Evolutionary conservation across 805 yeast species (phyloP).

Genomic region (Yamadazyma sp.): DNA sequence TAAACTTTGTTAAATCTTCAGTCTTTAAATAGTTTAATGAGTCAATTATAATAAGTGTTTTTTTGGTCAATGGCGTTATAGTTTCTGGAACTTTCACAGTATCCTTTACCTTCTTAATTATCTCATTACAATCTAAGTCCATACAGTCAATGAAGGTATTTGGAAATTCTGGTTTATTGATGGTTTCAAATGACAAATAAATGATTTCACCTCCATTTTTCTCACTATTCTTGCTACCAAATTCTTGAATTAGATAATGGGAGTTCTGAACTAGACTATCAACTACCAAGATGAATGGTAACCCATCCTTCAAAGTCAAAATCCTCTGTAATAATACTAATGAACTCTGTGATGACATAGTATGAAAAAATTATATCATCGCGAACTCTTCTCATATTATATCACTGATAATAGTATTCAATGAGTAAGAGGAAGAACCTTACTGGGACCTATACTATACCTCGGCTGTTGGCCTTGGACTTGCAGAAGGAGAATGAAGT

Average conservation of each 20-base stretch:
- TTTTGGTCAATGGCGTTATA: constrained; percentile 5
- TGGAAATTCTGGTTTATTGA: constrained; percentile 48
- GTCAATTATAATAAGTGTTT: constrained; percentile 43
- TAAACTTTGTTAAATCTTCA: constrained; percentile 45
- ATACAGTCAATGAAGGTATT: constrained; percentile 47
- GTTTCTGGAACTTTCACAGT: not conserved
- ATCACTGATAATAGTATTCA: not conserved
- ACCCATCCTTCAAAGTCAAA: constrained; percentile 63
- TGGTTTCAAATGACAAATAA: constrained; percentile 69
- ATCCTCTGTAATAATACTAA: constrained; percentile 62
- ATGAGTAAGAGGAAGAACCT: constrained; percentile 15
- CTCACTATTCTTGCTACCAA: constrained; percentile 37
- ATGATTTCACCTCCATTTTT: constrained; percentile 33
- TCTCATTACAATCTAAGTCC: constrained; percentile 2
- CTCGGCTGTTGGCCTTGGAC: constrained; percentile 24
- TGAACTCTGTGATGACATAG: constrained; percentile 33
- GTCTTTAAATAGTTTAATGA: constrained; percentile 59
- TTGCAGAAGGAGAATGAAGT: constrained; percentile 21
- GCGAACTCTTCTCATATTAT: too few species aligned
- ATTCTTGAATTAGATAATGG: constrained; percentile 52
- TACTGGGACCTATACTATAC: constrained; percentile 30
- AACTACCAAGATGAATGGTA: constrained; percentile 67
- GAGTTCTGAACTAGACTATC: constrained; percentile 77
- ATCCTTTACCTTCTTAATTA: constrained; percentile 3
- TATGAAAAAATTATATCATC: not conserved